phyloP scores from a whole-genome alignment of 2,329 filamentous ascomycete genomes.

The Cladophialophora immunda region DNA sequence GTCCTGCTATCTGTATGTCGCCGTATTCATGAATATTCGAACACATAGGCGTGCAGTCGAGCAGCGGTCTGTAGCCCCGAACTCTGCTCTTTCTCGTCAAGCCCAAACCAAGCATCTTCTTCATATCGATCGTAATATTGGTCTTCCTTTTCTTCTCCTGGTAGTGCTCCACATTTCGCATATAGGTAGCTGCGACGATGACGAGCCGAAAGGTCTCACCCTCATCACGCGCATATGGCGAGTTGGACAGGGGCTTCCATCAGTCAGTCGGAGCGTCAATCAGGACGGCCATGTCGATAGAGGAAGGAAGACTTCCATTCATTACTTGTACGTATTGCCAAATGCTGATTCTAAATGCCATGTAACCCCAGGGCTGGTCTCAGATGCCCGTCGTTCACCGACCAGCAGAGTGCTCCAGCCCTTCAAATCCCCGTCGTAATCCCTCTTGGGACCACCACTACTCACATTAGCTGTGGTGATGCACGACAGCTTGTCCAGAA shows the following conservation, averaged over 20 bases:
- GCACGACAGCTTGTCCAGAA: neutral
- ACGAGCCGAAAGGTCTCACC: too few relatives aligned
- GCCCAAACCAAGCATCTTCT: too few relatives aligned
- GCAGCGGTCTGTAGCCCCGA: too few relatives aligned
- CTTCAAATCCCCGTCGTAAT: neutral
- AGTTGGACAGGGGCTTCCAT: too few relatives aligned
- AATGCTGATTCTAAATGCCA: neutral
- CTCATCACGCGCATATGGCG: too few relatives aligned
- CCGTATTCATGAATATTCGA: too few relatives aligned
- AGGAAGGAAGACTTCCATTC: neutral
- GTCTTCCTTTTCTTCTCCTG: too few relatives aligned
- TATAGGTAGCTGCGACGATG: too few relatives aligned
- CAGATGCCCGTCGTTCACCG: neutral
- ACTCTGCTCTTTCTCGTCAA: neutral
- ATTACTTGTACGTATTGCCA: neutral
- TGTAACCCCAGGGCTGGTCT: neutral
- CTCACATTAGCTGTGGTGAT: neutral
- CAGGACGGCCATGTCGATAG: neutral
- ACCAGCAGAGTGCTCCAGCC: neutral
- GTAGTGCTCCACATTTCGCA: too few relatives aligned
- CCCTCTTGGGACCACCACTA: neutral
- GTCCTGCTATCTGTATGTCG: neutral
- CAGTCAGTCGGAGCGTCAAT: neutral
- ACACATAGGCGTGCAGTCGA: too few relatives aligned
- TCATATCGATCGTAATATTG: too few relatives aligned